phyloP scores from a whole-genome alignment of 768 basidiomycete genomes.

The Pluteus cervinus region DNA sequence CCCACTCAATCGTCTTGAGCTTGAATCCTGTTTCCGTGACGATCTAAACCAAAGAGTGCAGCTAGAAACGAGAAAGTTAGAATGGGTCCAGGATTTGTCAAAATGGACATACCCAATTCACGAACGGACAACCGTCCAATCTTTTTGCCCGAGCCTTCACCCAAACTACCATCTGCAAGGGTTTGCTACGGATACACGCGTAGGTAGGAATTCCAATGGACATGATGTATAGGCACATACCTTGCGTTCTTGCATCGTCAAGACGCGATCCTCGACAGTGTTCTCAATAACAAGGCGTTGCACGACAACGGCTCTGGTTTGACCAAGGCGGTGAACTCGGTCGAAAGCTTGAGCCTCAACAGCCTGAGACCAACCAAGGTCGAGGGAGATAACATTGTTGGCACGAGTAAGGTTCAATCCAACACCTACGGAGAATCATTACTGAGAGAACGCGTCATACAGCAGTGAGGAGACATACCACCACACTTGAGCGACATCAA shows the following conservation, averaged over 20 bases:
- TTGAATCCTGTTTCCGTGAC: conserved; percentile 20
- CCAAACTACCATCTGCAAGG: conserved; percentile 55
- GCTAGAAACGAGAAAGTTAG: conserved; percentile 14
- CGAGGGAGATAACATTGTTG: conserved; percentile 58
- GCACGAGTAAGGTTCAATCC: conserved; percentile 59
- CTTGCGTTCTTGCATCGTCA: conserved; percentile 58
- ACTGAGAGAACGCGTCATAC: not conserved
- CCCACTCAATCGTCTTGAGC: not conserved
- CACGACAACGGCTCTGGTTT: conserved; percentile 42
- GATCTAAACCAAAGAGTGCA: conserved; percentile 39
- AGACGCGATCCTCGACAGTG: conserved; percentile 68
- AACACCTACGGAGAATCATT: conserved; percentile 22
- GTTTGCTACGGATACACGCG: conserved; percentile 28
- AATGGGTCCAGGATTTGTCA: conserved; percentile 2
- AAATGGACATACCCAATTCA: conserved; percentile 34
- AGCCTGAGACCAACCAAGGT: conserved; percentile 60
- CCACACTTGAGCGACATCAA: conserved; percentile 62
- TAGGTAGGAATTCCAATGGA: conserved; percentile 1
- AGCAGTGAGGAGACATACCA: conserved; percentile 23
- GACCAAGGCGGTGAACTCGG: conserved; percentile 54
- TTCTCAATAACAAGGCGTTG: conserved; percentile 52
- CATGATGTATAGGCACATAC: conserved; percentile 18
- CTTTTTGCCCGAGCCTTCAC: conserved; percentile 57
- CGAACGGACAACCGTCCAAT: conserved; percentile 45
- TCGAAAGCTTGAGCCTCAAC: conserved; percentile 59